Evolutionary conservation across 257 asterid species (phyloP), one percentile per base, ranked within the genome.

Genomic region (Cinchona pubescens): DNA sequence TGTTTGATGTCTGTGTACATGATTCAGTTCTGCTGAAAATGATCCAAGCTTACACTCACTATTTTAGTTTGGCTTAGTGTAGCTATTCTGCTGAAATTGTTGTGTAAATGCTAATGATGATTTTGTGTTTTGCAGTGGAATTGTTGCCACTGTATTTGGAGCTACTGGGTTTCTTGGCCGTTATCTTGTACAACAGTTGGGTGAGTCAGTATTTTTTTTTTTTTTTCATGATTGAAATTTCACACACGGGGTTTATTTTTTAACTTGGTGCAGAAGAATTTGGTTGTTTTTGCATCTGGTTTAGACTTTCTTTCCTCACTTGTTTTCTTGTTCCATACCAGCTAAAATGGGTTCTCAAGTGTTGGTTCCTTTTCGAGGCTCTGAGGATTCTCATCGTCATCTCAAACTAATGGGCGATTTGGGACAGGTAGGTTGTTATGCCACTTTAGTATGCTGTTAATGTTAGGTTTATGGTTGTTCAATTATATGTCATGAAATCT

Each of bases 261-360:
- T n/a, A 68, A 8, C 46, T 71, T 13, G 37, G 5, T 23, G 32
- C 16, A 18, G 29, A 43, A 16, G 15, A 46, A 55, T 15, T 25
- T 71, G 19, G 35, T 23, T 51, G 67, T 34, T 58, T 58, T 75
- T 40, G 25, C 23, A n/a, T 10, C 7, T 62, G 4, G 3, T 49
- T 5, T 10, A 34, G 29, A 64, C 5, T 18, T 69, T 46, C 32
- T 42, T 12, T 10, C 23, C 30, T 38, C 30, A 60, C 7, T 46
- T 76, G 23, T 58, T 76, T n/a, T 30, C 13, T 38, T 70, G 27
- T 79, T 78, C 30, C 64, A 34, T 62, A 37, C 81, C 83, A 95
- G 99, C 98, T 82, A 95, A 90, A 93, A 91, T 86, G 94, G 98
- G 96, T 76, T 88, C 97, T 68, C 98, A 92, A 85, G 97, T 95